Evolutionary conservation across 495 filamentous ascomycete genomes (phyloP), one percentile per base, ranked within the genome.

Genomic region (Annulohypoxylon nitens): DNA sequence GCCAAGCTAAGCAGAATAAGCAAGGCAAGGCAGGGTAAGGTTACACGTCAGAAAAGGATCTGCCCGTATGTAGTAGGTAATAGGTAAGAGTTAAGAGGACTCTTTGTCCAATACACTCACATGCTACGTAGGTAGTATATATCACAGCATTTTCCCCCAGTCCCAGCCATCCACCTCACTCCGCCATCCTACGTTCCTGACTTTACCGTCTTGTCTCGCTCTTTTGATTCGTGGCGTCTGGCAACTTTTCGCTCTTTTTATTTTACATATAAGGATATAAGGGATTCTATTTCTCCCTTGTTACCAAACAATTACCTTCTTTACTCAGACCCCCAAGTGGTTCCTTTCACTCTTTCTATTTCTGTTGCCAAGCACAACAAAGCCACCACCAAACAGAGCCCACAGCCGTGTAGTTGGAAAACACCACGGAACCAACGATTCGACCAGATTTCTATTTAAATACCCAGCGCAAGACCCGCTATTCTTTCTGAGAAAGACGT

Each of bases 301-400:
- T 68, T 36, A 39, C 47, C 36, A 25, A 23, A 66, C 59, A 74
- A 69, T 70, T 65, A 69, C 60, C 9, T 67, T 76, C 67, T 70
- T 78, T 76, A 54, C 51, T 45, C 11, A 59, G 47, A 25, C 51
- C 64, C 51, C 25, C 33, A 69, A 69, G 70, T 14, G 65, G 54
- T 61, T 69, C 39, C 70, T 66, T 73, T 73, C 70, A 50, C 67
- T 70, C 64, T 8, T 54, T 72, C 48, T 66, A 64, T 61, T 64
- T 61, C 60, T 23, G 54, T 63, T 57, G 59, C 47, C 64, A 57
- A 62, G 50, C 47, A 60, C 43, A 34, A 70, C 58, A 74, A 71
- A 76, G 70, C 50, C 68, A 45, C 50, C 12, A 43, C 34, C 58
- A 47, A 36, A 10, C 41, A 1, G n/a, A 67, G 50, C 61, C 62